Evolutionary conservation across 345 rosid genomes (phyloP).

Genomic region (Atalantia buxifolia): DNA sequence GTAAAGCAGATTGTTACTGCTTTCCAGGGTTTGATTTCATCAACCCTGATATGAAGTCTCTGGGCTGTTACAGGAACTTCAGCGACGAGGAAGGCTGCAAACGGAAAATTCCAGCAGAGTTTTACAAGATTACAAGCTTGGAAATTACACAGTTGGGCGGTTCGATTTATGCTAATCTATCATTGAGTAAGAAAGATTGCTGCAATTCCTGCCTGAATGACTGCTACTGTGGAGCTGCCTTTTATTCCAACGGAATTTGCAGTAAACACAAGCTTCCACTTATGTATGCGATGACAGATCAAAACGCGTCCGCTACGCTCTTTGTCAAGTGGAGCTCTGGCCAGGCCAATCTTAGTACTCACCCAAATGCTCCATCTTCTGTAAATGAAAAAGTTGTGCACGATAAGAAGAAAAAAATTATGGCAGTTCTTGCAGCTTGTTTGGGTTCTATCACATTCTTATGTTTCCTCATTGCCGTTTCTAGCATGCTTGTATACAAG

Average conservation of each 20-base stretch:
- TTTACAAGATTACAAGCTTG: not conserved
- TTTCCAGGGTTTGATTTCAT: conserved; percentile 18
- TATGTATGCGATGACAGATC: not conserved
- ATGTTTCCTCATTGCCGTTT: conserved; percentile 13
- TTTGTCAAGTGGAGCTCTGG: not conserved
- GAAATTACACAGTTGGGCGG: not conserved
- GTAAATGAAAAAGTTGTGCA: not conserved
- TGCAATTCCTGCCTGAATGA: conserved; percentile 23
- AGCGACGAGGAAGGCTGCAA: not conserved
- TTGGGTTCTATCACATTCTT: conserved; percentile 6
- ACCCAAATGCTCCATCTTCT: fast-evolving
- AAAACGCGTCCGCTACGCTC: not conserved
- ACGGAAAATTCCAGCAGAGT: not conserved
- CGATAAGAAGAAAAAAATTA: not conserved
- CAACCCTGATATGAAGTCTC: not conserved
- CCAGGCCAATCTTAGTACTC: not conserved
- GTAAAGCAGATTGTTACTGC: not conserved
- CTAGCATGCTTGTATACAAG: not conserved
- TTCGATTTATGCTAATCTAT: not conserved
- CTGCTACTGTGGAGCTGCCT: conserved; percentile 20
- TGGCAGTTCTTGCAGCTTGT: not conserved
- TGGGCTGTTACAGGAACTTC: conserved; percentile 6
- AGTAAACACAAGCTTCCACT: conserved; percentile 11
- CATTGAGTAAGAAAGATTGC: not conserved
- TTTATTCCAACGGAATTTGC: not conserved